Conservation (phyloP, 116 monocot genomes). For the Trichopus zeylanicus region DNA sequence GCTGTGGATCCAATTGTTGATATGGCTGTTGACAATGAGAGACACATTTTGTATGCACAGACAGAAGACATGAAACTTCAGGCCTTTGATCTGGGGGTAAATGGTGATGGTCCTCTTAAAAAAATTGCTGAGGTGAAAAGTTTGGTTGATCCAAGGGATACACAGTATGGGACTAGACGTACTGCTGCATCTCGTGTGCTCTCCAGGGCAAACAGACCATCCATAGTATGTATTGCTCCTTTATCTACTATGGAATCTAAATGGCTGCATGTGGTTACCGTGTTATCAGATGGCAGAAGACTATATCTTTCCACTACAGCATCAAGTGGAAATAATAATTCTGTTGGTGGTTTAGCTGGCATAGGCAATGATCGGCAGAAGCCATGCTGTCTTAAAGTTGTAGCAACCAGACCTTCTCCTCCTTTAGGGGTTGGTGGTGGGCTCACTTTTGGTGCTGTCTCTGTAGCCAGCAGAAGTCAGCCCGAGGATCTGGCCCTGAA, state of each 20-base stretch:
- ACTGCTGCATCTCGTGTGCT: slow-evolving; percentile 38
- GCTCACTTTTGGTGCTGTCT: slow-evolving; percentile 52
- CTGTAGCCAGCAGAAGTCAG: slow-evolving; percentile 49
- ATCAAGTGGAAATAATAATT: slow-evolving; percentile 39
- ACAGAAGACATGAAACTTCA: slow-evolving; percentile 91
- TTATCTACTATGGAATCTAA: slow-evolving; percentile 78
- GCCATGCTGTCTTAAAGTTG: slow-evolving; percentile 77
- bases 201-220: slow-evolving; percentile 47
- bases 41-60: slow-evolving; percentile 72
- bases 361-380: slow-evolving; percentile 37
- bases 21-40: slow-evolving; percentile 89
- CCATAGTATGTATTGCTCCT: slow-evolving; percentile 73
- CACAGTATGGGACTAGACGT: slow-evolving; percentile 59
- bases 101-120: slow-evolving; percentile 68
- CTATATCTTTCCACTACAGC: slow-evolving; percentile 73
- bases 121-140: slow-evolving; percentile 84
- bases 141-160: slow-evolving; percentile 77
- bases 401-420: slow-evolving; percentile 93
- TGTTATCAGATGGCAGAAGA: slow-evolving; percentile 96
- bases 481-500: slow-evolving; percentile 80
- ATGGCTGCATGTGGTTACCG: slow-evolving; percentile 72
- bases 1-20: slow-evolving; percentile 80
- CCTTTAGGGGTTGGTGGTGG: slow-evolving; percentile 63
- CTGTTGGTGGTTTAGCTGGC: slow-evolving; percentile 38
- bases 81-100: slow-evolving; percentile 71